phyloP scores from a whole-genome alignment of 192 early-diverging fungal genomes.

The Coemansia sp. region DNA sequence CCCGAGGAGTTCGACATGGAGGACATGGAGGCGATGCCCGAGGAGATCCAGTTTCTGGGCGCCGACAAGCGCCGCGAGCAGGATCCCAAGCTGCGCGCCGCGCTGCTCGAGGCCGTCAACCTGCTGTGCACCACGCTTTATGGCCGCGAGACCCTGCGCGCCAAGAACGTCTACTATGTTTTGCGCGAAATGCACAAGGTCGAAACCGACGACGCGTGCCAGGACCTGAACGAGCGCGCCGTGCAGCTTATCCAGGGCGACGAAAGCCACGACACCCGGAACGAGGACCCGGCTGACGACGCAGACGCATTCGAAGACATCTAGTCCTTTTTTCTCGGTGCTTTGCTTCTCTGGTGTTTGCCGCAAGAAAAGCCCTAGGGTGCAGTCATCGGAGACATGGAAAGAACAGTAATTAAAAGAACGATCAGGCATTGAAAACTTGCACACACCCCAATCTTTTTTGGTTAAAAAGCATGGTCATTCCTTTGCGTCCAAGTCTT shows the following conservation, averaged over 20 bases:
- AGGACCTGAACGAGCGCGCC: conserved; percentile 67
- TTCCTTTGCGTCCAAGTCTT: too few species aligned
- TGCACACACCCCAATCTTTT: too few species aligned
- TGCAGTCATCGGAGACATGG: too few species aligned
- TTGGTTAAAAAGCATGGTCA: too few species aligned
- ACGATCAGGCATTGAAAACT: too few species aligned
- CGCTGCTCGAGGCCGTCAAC: conserved; percentile 77
- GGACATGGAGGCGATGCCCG: conserved; percentile 90
- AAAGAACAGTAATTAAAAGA: too few species aligned
- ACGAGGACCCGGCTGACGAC: conserved; percentile 24
- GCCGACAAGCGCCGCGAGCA: conserved; percentile 79
- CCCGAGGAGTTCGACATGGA: conserved; percentile 90
- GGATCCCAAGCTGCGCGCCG: conserved; percentile 66
- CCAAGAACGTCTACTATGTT: conserved; percentile 79
- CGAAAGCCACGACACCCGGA: conserved; percentile 51
- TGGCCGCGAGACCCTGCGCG: conserved; percentile 77
- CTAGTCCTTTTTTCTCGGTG: conserved; percentile 1
- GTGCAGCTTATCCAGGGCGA: conserved; percentile 87
- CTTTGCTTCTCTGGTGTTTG: too few species aligned
- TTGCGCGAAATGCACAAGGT: conserved; percentile 75
- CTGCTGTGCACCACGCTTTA: conserved; percentile 68
- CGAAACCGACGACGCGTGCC: conserved; percentile 68
- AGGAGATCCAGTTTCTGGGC: conserved; percentile 84
- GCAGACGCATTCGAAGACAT: conserved; percentile 33
- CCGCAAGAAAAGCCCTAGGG: too few species aligned